Conservation (phyloP, 352 stramenopile species). For the Detonula confervacea region DNA sequence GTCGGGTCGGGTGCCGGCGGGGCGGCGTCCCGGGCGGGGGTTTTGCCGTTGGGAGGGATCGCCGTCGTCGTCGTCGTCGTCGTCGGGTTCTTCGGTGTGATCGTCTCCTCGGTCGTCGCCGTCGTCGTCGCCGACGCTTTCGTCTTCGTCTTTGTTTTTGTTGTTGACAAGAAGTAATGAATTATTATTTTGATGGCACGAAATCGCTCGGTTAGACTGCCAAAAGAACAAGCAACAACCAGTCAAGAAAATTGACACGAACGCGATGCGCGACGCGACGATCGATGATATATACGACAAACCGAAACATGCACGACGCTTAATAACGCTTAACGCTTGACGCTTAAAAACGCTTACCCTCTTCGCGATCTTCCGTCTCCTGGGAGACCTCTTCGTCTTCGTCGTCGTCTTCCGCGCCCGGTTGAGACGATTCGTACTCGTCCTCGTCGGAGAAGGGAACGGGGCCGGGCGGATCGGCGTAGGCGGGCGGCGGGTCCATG, state of each 20-base stretch:
- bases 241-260: too few relatives aligned
- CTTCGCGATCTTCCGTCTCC: conserved; percentile 31
- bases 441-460: conserved; percentile 18
- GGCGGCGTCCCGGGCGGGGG: too few relatives aligned
- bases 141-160: background rate
- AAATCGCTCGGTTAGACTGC: too few relatives aligned
- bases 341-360: conserved; percentile 2
- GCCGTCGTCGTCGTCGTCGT: too few relatives aligned
- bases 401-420: conserved; percentile 20
- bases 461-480: conserved; percentile 15
- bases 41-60: too few relatives aligned
- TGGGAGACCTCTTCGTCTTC: conserved; percentile 29
- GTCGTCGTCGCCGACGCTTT: background rate
- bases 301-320: too few relatives aligned
- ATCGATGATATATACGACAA: too few relatives aligned
- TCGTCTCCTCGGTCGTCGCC: conserved; percentile 9
- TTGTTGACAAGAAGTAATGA: background rate
- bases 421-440: conserved; percentile 14
- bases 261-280: too few relatives aligned
- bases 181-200: background rate
- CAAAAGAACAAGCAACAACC: too few relatives aligned
- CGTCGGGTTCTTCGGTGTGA: conserved; percentile 17
- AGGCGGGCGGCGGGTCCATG: background rate
- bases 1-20: too few relatives aligned
- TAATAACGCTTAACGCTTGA: too few relatives aligned